Evolutionary conservation across 305 asterid genomes (phyloP).

Genomic region (Fraxinus angustifolia): DNA sequence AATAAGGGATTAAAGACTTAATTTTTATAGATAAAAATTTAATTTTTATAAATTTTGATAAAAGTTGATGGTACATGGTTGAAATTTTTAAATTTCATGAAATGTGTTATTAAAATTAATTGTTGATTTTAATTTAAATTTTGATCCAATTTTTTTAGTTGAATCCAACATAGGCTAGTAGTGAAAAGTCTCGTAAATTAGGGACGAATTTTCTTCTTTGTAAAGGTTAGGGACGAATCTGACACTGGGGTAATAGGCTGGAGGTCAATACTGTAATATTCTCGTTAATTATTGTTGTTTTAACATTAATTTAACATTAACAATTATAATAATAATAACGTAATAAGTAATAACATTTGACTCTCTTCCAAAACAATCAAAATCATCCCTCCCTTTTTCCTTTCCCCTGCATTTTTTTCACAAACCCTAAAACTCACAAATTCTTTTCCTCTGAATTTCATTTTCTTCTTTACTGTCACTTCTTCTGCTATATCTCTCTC

Average conservation of each 20-base stretch:
- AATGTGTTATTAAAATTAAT: no score
- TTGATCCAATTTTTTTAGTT: no score
- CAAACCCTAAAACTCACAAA: conserved; percentile 27
- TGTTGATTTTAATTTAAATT: no score
- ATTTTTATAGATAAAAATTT: no score
- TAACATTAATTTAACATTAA: no score
- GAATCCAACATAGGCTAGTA: not conserved
- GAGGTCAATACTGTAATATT: not conserved
- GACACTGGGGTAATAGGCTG: not conserved
- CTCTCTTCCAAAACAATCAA: not conserved
- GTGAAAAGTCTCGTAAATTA: not conserved
- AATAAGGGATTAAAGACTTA: no score
- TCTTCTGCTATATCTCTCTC: not conserved
- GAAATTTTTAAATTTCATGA: no score
- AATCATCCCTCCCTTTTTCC: not conserved
- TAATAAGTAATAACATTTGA: not conserved
- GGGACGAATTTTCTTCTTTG: not conserved
- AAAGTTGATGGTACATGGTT: no score
- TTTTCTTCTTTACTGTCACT: conserved; percentile 19
- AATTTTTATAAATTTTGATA: no score
- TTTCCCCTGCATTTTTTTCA: not conserved
- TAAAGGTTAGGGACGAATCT: not conserved
- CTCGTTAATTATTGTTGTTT: not conserved
- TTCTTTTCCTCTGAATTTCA: not conserved
- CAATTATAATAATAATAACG: not conserved